phyloP scores from a whole-genome alignment of 2,329 filamentous ascomycete species.

The Pyrenophora tritici-repentis region DNA sequence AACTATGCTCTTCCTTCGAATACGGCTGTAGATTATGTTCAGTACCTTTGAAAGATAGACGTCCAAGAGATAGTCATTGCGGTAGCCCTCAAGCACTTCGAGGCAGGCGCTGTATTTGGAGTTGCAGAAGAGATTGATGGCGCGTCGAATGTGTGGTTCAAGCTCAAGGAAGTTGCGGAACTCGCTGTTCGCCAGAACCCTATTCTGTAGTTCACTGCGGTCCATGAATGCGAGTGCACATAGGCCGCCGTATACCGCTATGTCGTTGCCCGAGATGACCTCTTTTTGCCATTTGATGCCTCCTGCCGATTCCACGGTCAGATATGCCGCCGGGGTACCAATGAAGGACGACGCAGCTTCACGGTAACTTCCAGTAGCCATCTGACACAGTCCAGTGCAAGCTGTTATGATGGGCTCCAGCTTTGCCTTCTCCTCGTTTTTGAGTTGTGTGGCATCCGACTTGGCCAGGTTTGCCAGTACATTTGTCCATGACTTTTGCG shows the following conservation, averaged over 20 bases:
- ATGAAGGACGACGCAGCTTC: constrained; percentile 77
- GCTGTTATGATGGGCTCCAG: constrained; percentile 68
- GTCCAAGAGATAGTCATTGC: constrained; percentile 87
- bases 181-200: constrained; percentile 80
- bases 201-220: constrained; percentile 71
- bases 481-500: constrained; percentile 76
- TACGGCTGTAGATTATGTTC: constrained; percentile 68
- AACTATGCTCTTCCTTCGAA: constrained; percentile 89
- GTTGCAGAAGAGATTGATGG: constrained; percentile 85
- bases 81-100: constrained; percentile 78
- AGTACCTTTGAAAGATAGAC: constrained; percentile 81
- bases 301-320: constrained; percentile 50
- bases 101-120: constrained; percentile 88
- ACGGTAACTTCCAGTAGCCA: constrained; percentile 61
- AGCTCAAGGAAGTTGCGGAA: constrained; percentile 91
- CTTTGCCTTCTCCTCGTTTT: constrained; percentile 62
- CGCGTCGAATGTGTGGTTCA: constrained; percentile 91
- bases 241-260: constrained; percentile 89
- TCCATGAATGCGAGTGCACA: constrained; percentile 90
- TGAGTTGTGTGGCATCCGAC: constrained; percentile 57
- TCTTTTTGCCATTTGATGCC: constrained; percentile 66
- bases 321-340: constrained; percentile 59
- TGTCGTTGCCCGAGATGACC: constrained; percentile 80
- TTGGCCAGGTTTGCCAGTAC: constrained; percentile 67
- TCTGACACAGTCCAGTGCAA: constrained; percentile 65